Evolutionary conservation across 2,329 filamentous ascomycete species (phyloP).

Genomic region (Xylaria sp.): DNA sequence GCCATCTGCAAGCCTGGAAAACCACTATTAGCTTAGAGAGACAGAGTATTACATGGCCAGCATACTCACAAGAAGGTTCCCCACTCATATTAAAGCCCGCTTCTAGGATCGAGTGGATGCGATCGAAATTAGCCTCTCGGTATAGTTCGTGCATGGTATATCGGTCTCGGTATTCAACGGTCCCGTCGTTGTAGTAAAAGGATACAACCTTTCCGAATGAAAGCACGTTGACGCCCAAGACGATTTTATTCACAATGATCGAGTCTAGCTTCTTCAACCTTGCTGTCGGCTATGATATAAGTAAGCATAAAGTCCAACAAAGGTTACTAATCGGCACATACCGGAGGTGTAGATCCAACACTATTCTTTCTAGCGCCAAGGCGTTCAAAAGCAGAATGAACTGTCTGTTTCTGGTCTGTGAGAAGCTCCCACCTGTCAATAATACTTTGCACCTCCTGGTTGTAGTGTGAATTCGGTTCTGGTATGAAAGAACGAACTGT

Average conservation of each 20-base stretch:
- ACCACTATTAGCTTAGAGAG: slow-evolving; percentile 9
- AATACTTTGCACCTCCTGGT: slow-evolving; percentile 71
- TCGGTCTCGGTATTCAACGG: slow-evolving; percentile 79
- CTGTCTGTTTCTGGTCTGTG: slow-evolving; percentile 64
- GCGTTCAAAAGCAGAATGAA: slow-evolving; percentile 81
- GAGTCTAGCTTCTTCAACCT: slow-evolving; percentile 70
- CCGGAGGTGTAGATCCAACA: slow-evolving; percentile 36
- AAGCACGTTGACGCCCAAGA: slow-evolving; percentile 70
- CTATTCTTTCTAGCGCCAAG: slow-evolving; percentile 68
- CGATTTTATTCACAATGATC: slow-evolving; percentile 69
- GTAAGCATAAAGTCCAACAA: slow-evolving; percentile 20
- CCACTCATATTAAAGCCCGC: slow-evolving; percentile 76
- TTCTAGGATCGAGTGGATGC: slow-evolving; percentile 73
- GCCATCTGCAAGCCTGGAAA: slow-evolving; percentile 61
- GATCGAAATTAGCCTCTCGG: slow-evolving; percentile 66
- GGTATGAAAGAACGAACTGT: slow-evolving; percentile 72
- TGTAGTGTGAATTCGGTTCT: slow-evolving; percentile 59
- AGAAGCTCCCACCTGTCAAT: slow-evolving; percentile 85
- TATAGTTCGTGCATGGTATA: slow-evolving; percentile 72
- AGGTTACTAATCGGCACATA: slow-evolving; percentile 12
- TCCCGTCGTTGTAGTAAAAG: slow-evolving; percentile 79
- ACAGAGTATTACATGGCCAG: neutral
- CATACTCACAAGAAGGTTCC: slow-evolving; percentile 64
- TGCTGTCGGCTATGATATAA: slow-evolving; percentile 28
- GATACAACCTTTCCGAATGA: slow-evolving; percentile 75